Percentiles rank a stretch among this genome's conserved stretches.
These are phyloP conservation scores for Pleurotus tuber-regium DNA, from an alignment of 768 basidiomycete genomes.

Conservation along the genomic window DNA sequence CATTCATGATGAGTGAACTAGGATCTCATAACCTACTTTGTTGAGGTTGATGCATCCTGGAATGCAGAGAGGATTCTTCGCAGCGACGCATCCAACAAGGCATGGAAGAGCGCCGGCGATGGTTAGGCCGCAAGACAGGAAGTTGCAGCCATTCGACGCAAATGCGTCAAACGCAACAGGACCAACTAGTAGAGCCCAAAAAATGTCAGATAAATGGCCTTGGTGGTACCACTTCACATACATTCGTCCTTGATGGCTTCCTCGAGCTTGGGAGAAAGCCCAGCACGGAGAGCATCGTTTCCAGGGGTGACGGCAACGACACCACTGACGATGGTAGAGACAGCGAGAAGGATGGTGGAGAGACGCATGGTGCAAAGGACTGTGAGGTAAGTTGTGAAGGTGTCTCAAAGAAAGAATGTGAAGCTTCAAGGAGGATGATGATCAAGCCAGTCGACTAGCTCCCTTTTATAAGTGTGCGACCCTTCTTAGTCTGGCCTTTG, in stretches of 20 bases:
- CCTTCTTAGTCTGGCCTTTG: too few relatives aligned
- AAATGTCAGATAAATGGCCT: too few relatives aligned
- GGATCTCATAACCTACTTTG: not conserved
- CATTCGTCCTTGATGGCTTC: not conserved
- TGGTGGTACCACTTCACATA: too few relatives aligned
- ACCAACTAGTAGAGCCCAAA: not conserved
- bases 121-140: not conserved
- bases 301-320: not conserved
- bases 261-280: not conserved
- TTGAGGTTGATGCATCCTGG: not conserved
- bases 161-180: not conserved
- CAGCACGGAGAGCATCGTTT: not conserved
- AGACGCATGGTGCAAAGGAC: not conserved
- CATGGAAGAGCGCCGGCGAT: not conserved
- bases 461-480: too few relatives aligned
- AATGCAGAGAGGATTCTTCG: not conserved
- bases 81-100: not conserved
- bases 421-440: too few relatives aligned
- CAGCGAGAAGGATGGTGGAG: not conserved
- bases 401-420: too few relatives aligned
- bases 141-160: not conserved
- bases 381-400: too few relatives aligned
- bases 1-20: not conserved
- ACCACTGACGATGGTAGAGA: not conserved
- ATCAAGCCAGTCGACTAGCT: too few relatives aligned